Percentiles rank a stretch among this genome's conserved stretches.
Evolutionary conservation across 495 filamentous ascomycete genomes (phyloP).

Genomic region (Podospora australis): DNA sequence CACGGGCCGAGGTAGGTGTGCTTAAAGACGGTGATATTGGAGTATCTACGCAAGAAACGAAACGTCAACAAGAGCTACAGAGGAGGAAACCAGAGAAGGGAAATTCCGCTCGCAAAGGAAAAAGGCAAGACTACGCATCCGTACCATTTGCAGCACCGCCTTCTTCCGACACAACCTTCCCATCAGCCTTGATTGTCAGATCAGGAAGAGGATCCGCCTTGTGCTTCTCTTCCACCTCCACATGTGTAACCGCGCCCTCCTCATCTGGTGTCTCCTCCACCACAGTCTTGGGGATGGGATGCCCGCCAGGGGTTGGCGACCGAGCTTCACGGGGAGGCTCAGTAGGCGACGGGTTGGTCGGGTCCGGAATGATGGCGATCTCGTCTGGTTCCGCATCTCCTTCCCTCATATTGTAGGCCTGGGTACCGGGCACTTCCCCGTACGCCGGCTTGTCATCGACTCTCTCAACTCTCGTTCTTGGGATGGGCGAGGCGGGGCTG

Average conservation of each 20-base stretch:
- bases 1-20: constrained; percentile 17
- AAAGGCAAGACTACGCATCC: constrained; percentile 29
- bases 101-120: constrained; percentile 4
- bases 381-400: constrained; percentile 81
- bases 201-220: constrained; percentile 42
- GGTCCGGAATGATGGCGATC: constrained; percentile 46
- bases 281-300: constrained; percentile 42
- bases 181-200: constrained; percentile 40
- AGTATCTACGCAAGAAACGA: constrained; percentile 31
- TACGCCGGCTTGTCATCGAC: constrained; percentile 60
- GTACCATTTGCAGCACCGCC: constrained; percentile 30
- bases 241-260: constrained; percentile 34
- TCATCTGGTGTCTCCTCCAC: constrained; percentile 43
- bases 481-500: constrained; percentile 57
- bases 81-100: constrained; percentile 9
- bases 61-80: constrained; percentile 28
- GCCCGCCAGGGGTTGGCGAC: constrained; percentile 33
- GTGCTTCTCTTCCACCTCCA: constrained; percentile 31
- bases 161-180: constrained; percentile 22
- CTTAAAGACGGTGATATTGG: constrained; percentile 32
- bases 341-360: constrained; percentile 17
- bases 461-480: constrained; percentile 78
- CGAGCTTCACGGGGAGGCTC: constrained; percentile 17
- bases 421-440: constrained; percentile 83
- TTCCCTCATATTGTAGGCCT: constrained; percentile 65